Base-by-base conservation (phyloP, 2,329 filamentous ascomycete genomes). In the Neurospora sp. region DNA sequence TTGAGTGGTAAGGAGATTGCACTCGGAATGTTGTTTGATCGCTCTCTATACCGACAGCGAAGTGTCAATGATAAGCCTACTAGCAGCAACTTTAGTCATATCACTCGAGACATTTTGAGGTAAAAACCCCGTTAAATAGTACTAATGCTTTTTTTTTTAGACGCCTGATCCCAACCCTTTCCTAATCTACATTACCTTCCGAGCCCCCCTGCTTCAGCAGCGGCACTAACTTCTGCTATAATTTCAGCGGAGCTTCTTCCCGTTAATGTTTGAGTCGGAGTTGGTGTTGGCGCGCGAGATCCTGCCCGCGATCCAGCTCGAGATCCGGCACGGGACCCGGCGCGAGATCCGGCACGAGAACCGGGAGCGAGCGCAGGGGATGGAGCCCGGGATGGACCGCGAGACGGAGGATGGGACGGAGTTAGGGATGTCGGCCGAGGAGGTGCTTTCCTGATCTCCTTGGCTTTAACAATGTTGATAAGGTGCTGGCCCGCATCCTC, bases 401-500 rank as follows among this genome's bases (percentile, higher is more conserved):
- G 52, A 62, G 52, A 62, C 15, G 72, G 67, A 38, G 69, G 66
- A 66, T 69, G 73, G 9, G 71, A 66, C 28, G 52, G 10, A 73
- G 46, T 15, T 71, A 62, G 52, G 5, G 52, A 62, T 62, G 52
- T 62, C 4, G 52, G 52, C 28, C 52, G 70, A n/a, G 74, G 68
- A 13, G 73, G 70, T 39, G 76, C 72, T 2, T 73, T 68, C 68
- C 77, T 77, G 68, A 84, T 78, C 38, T 82, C 79, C 79, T 92
- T 94, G 13, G 84, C 81, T 70, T 86, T 86, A 69, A 91, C 84
- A 52, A 93, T 85, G 23, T 86, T 85, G 13, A 89, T 80, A 5
- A 97, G 84, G 72, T 89, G 85, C 42, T 90, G 86, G 38, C 91
- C 92, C 2, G 92, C 84, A 73, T 93, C 90, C 10, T 86, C 90